Percentiles rank a stretch among this genome's conserved stretches.
Conservation (phyloP, 768 basidiomycete species). For the Pleurotus ostreatus region DNA sequence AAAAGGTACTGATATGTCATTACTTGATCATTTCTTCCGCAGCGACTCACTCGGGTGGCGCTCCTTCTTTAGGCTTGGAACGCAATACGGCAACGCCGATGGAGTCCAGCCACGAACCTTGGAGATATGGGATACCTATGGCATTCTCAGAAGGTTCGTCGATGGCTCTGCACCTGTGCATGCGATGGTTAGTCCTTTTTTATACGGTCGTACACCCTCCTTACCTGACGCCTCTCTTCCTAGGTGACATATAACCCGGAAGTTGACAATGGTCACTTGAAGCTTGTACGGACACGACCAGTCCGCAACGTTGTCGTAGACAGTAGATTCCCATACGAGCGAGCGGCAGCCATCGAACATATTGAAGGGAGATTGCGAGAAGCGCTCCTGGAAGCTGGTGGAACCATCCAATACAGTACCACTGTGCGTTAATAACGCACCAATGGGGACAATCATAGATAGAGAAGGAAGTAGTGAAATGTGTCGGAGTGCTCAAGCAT, state of each 20-base stretch:
- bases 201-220: no score
- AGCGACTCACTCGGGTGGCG: no score
- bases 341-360: not conserved
- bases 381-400: not conserved
- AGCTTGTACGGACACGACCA: not conserved
- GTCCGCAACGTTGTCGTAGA: constrained; percentile 1
- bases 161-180: constrained; percentile 5
- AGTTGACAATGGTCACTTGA: not conserved
- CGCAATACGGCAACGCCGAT: constrained; percentile 14
- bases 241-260: constrained; percentile 9
- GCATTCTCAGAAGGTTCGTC: constrained; percentile 7
- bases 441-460: constrained; percentile 13
- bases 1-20: constrained; percentile 6
- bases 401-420: not conserved
- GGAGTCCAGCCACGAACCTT: constrained; percentile 17
- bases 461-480: constrained; percentile 12
- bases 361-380: constrained; percentile 7
- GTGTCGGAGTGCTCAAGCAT: not conserved
- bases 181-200: not conserved
- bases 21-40: no score
- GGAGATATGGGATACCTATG: constrained; percentile 18
- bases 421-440: constrained; percentile 14
- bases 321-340: constrained; percentile 4
- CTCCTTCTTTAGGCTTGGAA: no score
- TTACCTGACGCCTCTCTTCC: not conserved